These are phyloP conservation scores for Patellifolia procumbens DNA, from an alignment of 179 eudicot genomes.

Conservation along the genomic window DNA sequence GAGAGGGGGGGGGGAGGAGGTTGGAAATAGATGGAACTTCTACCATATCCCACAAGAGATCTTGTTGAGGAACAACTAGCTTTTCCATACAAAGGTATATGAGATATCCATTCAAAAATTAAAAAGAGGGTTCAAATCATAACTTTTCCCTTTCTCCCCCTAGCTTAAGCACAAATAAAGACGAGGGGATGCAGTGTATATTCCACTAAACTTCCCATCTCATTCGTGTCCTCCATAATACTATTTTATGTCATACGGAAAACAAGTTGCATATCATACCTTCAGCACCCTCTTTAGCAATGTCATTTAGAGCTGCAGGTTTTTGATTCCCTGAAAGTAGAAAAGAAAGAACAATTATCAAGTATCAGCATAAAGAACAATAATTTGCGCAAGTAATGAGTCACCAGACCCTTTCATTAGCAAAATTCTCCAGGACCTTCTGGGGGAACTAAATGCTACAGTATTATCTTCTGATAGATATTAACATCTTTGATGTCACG, in stretches of 20 bases:
- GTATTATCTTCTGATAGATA: neutral
- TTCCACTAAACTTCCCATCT: neutral
- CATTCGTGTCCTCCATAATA: neutral
- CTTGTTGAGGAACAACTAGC: neutral
- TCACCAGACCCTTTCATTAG: neutral
- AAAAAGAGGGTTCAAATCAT: neutral
- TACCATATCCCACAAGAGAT: neutral
- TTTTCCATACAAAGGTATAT: neutral
- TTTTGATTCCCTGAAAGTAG: conserved; percentile 53
- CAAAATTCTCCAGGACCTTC: neutral
- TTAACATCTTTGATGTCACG: neutral
- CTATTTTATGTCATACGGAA: neutral
- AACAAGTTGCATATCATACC: conserved; percentile 47
- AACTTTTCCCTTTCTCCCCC: neutral
- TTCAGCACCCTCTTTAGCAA: conserved; percentile 50
- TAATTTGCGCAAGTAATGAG: conserved; percentile 7
- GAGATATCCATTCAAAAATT: neutral
- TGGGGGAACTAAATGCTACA: neutral
- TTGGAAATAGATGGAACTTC: neutral
- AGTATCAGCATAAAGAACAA: neutral
- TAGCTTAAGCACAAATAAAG: neutral
- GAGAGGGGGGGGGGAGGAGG: no score
- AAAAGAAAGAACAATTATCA: conserved; percentile 12
- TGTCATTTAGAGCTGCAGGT: conserved; percentile 40
- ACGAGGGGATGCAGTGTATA: neutral